phyloP scores from a whole-genome alignment of 495 filamentous ascomycete species.

The Penicillium pancosmium region DNA sequence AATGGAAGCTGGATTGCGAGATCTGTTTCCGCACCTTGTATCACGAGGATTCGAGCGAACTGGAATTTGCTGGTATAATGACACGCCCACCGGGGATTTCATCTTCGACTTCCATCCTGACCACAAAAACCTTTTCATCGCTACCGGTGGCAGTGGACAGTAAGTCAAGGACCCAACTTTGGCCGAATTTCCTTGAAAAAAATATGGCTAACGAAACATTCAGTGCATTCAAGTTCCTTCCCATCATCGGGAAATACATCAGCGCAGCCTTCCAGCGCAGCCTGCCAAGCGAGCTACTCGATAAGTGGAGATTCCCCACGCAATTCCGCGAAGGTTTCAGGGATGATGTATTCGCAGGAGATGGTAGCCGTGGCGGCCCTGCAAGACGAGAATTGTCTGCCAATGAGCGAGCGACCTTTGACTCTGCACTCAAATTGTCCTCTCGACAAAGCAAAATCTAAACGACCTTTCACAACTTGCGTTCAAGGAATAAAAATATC shows the following conservation, averaged over 20 bases:
- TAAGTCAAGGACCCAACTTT: conserved; percentile 20
- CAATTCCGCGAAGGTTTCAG: conserved; percentile 29
- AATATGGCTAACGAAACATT: neutral
- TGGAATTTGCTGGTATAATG: conserved; percentile 83
- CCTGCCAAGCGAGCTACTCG: conserved; percentile 33
- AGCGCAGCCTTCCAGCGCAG: conserved; percentile 40
- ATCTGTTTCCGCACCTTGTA: conserved; percentile 60
- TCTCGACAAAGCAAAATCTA: conserved; percentile 31
- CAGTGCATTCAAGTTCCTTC: conserved; percentile 52
- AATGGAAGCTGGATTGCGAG: conserved; percentile 56
- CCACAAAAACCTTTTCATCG: conserved; percentile 66
- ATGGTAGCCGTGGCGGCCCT: conserved; percentile 38
- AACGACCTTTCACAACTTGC: neutral
- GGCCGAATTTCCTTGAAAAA: no score
- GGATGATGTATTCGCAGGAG: conserved; percentile 31
- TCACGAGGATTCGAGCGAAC: conserved; percentile 63
- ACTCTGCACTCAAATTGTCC: conserved; percentile 22
- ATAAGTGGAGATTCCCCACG: conserved; percentile 41
- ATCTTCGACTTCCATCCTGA: conserved; percentile 72
- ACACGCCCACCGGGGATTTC: conserved; percentile 76
- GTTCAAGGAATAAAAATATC: no score
- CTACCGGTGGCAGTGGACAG: conserved; percentile 79
- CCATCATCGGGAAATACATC: conserved; percentile 49
- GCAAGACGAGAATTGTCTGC: conserved; percentile 32
- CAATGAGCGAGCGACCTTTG: conserved; percentile 22